A percentile compares a stretch with the other conserved stretches of the same genome.
Evolutionary conservation across 2,329 filamentous ascomycete species (phyloP).

Genomic region (Albophoma yamanashiensis): DNA sequence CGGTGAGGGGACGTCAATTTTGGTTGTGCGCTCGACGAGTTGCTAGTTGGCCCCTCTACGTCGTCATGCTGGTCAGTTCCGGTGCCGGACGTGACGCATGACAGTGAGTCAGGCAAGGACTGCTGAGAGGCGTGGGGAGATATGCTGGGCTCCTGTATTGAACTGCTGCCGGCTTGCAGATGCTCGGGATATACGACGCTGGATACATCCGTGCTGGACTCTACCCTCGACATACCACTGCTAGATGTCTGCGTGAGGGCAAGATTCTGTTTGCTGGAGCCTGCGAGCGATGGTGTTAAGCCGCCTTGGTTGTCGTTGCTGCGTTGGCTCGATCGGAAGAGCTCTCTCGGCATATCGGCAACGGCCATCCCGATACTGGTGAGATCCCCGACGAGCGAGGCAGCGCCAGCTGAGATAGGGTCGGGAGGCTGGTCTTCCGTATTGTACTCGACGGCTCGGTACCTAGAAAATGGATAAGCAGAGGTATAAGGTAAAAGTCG

Average conservation of each 20-base stretch:
- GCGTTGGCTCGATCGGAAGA: conserved; percentile 32
- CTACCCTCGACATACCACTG: conserved; percentile 1
- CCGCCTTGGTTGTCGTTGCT: conserved; percentile 7
- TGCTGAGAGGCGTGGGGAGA: neutral
- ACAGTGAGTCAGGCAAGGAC: neutral
- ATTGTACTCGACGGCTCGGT: conserved; percentile 53
- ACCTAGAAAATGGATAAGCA: conserved; percentile 22
- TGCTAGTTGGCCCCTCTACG: neutral
- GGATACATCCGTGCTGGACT: conserved; percentile 2
- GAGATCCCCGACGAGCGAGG: conserved; percentile 73
- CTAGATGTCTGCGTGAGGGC: neutral
- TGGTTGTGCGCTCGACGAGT: conserved; percentile 3
- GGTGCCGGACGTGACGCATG: neutral
- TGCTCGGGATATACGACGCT: neutral
- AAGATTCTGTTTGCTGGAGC: conserved; percentile 2
- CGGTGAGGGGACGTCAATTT: conserved; percentile 7
- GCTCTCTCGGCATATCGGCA: conserved; percentile 56
- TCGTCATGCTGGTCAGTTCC: neutral
- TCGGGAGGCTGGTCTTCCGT: conserved; percentile 71
- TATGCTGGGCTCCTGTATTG: neutral
- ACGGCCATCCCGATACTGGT: conserved; percentile 73
- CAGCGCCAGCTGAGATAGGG: conserved; percentile 66
- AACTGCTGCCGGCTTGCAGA: neutral
- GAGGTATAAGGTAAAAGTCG: neutral
- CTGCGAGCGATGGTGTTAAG: conserved; percentile 1